Evolutionary conservation across 129 eudicot genomes (phyloP).

Genomic region (Deinandra increscens): DNA sequence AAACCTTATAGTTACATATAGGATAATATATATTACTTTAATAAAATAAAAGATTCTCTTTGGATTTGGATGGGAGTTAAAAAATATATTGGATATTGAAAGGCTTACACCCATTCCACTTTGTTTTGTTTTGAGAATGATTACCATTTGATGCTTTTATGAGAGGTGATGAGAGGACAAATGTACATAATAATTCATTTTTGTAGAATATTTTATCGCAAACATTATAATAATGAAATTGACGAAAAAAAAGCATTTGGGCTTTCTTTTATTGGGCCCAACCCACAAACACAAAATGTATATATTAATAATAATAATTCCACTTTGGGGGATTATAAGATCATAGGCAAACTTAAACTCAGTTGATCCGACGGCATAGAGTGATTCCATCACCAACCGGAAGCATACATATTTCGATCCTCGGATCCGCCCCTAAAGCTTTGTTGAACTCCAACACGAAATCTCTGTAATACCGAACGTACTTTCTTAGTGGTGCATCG

Average conservation of each 20-base stretch:
- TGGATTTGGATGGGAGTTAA: too few relatives aligned
- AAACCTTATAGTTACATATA: too few relatives aligned
- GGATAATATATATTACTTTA: too few relatives aligned
- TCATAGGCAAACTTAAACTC: conserved; percentile 26
- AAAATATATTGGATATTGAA: too few relatives aligned
- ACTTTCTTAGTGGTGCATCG: conserved; percentile 79
- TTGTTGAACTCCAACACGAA: conserved; percentile 86
- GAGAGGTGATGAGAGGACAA: too few relatives aligned
- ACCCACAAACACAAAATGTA: neutral
- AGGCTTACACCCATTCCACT: too few relatives aligned
- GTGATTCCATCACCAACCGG: conserved; percentile 96
- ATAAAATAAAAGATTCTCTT: too few relatives aligned
- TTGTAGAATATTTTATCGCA: too few relatives aligned
- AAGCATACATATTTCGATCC: conserved; percentile 87
- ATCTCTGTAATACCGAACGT: conserved; percentile 75
- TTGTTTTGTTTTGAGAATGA: too few relatives aligned
- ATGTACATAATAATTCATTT: too few relatives aligned
- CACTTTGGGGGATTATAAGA: neutral
- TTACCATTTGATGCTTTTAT: too few relatives aligned
- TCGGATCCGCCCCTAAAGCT: conserved; percentile 73
- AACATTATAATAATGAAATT: too few relatives aligned
- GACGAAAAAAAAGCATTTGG: neutral
- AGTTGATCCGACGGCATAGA: conserved; percentile 72
- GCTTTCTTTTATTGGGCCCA: neutral
- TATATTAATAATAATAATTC: neutral